These are phyloP conservation scores for Rubus idaeus DNA, from an alignment of 306 rosid genomes.

Conservation along the genomic window DNA sequence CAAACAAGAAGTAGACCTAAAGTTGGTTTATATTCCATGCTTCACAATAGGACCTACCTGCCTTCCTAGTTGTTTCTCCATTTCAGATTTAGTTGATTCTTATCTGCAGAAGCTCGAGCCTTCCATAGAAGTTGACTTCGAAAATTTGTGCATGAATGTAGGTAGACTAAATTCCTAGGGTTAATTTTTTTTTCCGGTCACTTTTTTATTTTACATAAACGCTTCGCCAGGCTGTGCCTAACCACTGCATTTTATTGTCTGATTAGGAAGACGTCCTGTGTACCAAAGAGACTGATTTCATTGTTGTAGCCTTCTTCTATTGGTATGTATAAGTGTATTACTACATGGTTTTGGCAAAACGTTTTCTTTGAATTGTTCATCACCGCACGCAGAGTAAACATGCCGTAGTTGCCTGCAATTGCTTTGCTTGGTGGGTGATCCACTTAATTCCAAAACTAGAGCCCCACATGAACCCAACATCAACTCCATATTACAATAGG, in stretches of 20 bases:
- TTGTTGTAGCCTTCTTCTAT: not conserved
- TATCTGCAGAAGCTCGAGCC: conserved; percentile 1
- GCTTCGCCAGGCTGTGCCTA: not conserved
- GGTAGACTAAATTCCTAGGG: not conserved
- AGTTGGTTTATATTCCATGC: not conserved
- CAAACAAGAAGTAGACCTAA: conserved; percentile 16
- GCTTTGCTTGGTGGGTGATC: not conserved
- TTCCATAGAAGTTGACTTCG: not conserved
- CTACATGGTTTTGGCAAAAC: no score
- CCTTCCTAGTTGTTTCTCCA: not conserved
- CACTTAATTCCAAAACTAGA: not conserved
- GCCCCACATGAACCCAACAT: not conserved
- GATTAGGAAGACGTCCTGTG: not conserved
- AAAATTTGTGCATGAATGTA: conserved; percentile 3
- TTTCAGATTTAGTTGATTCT: not conserved
- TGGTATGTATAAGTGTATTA: no score
- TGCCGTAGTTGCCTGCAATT: not conserved
- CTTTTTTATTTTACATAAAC: not conserved
- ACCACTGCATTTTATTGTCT: not conserved
- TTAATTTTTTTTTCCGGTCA: not conserved
- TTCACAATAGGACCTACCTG: not conserved
- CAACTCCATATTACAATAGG: no score
- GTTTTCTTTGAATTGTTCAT: no score
- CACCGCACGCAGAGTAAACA: no score
- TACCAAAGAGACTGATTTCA: not conserved